phyloP scores from a whole-genome alignment of 2,329 filamentous ascomycete genomes.

The Colletotrichum shisoi region DNA sequence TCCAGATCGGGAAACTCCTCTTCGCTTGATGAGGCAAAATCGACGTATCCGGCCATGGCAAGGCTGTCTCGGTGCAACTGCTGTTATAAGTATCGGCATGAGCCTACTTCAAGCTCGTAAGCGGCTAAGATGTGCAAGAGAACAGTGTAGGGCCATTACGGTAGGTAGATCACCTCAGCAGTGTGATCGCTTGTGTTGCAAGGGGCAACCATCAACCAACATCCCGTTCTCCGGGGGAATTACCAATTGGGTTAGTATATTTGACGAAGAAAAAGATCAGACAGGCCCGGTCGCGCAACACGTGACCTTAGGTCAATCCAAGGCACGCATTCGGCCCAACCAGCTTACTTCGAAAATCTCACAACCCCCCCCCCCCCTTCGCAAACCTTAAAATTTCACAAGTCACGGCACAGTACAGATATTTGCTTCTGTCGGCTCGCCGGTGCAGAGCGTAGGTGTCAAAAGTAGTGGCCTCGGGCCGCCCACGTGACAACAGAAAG shows the following conservation, averaged over 20 bases:
- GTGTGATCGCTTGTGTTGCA: slow-evolving; percentile 21
- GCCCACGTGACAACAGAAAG: too few relatives aligned
- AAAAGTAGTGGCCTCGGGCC: too few relatives aligned
- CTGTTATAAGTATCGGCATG: background rate
- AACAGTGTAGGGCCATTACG: slow-evolving; percentile 6
- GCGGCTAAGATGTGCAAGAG: slow-evolving; percentile 1
- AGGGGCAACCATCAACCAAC: slow-evolving; percentile 24
- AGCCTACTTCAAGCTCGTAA: background rate
- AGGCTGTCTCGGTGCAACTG: background rate
- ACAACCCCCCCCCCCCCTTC: too few relatives aligned
- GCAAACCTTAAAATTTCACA: too few relatives aligned
- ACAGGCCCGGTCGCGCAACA: rapidly evolving
- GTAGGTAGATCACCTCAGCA: background rate
- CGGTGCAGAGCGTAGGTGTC: background rate
- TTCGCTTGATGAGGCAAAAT: slow-evolving; percentile 48
- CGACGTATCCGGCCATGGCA: slow-evolving; percentile 39
- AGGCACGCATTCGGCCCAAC: background rate
- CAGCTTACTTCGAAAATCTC: too few relatives aligned
- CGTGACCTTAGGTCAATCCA: background rate
- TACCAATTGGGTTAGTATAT: background rate
- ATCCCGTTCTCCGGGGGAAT: background rate
- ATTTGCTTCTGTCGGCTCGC: background rate
- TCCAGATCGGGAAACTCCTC: slow-evolving; percentile 55
- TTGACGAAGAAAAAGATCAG: background rate
- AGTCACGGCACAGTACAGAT: too few relatives aligned